Evolutionary conservation across 495 filamentous ascomycete species (phyloP).

Genomic region (Xylaria flabelliformis): DNA sequence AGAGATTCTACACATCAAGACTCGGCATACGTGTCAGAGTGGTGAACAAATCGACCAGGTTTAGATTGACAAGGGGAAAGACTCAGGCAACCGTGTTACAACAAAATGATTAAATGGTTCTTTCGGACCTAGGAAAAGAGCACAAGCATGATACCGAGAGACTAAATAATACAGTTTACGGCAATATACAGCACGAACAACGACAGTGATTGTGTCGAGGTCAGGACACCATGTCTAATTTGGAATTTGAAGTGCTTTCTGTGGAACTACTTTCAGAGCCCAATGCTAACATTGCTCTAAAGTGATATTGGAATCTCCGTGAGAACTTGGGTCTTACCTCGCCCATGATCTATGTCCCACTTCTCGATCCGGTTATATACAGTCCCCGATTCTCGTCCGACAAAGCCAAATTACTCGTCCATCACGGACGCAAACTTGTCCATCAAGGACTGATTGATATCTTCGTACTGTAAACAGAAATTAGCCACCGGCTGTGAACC

Average conservation of each 20-base stretch:
- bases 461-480: constrained; percentile 72
- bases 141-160: not conserved
- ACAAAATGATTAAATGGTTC: not conserved
- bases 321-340: constrained; percentile 10
- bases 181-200: not conserved
- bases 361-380: constrained; percentile 18
- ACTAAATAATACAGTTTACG: not conserved
- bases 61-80: not conserved
- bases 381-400: constrained; percentile 9
- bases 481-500: constrained; percentile 24
- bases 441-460: constrained; percentile 84
- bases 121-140: not conserved
- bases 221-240: not conserved
- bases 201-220: not conserved
- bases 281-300: constrained; percentile 16
- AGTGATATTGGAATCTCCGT: not conserved
- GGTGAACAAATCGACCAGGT: not conserved
- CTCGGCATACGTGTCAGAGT: not conserved
- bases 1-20: not conserved
- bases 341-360: not conserved
- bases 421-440: constrained; percentile 94
- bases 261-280: constrained; percentile 2
- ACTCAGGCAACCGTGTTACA: not conserved
- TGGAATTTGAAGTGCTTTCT: not conserved
- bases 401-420: constrained; percentile 74